A percentile compares a stretch with the other conserved stretches of the same genome.
Evolutionary conservation across 352 stramenopile genomes (phyloP).

Genomic region (Globisporangium cystogenes): DNA sequence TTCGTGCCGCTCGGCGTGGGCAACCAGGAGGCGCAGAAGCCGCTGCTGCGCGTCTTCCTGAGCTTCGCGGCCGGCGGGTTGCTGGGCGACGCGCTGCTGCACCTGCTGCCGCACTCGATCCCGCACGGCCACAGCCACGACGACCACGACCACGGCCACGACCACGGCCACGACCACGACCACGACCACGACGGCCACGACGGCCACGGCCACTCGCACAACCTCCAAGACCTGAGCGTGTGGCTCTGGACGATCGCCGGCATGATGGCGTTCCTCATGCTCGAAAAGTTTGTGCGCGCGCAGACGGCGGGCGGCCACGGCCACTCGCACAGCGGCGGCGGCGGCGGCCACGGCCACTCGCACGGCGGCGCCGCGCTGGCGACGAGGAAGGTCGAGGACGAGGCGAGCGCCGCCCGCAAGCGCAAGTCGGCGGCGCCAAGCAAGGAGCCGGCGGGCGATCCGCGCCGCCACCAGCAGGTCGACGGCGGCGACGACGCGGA

Average conservation of each 20-base stretch:
- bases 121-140: slow-evolving; percentile 18
- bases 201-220: slow-evolving; percentile 47
- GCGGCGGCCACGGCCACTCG: slow-evolving; percentile 29
- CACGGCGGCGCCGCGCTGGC: slow-evolving; percentile 5
- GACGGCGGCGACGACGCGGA: slow-evolving; percentile 13
- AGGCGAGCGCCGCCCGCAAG: slow-evolving; percentile 16
- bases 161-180: slow-evolving; percentile 39
- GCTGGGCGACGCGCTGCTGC: slow-evolving; percentile 87
- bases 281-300: slow-evolving; percentile 77
- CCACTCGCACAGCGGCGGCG: slow-evolving; percentile 16
- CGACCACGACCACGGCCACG: slow-evolving; percentile 24
- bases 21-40: slow-evolving; percentile 55
- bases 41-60: slow-evolving; percentile 77
- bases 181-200: slow-evolving; percentile 36
- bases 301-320: slow-evolving; percentile 36
- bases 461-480: background rate
- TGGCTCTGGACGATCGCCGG: slow-evolving; percentile 76
- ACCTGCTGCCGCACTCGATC: slow-evolving; percentile 88
- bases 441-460: slow-evolving; percentile 18
- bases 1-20: slow-evolving; percentile 61
- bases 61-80: slow-evolving; percentile 86
- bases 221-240: slow-evolving; percentile 51
- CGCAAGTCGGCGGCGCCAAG: slow-evolving; percentile 29
- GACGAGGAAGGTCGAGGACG: slow-evolving; percentile 18
- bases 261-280: slow-evolving; percentile 72